phyloP scores from a whole-genome alignment of 331 rosid genomes.

The Quercus lobata region DNA sequence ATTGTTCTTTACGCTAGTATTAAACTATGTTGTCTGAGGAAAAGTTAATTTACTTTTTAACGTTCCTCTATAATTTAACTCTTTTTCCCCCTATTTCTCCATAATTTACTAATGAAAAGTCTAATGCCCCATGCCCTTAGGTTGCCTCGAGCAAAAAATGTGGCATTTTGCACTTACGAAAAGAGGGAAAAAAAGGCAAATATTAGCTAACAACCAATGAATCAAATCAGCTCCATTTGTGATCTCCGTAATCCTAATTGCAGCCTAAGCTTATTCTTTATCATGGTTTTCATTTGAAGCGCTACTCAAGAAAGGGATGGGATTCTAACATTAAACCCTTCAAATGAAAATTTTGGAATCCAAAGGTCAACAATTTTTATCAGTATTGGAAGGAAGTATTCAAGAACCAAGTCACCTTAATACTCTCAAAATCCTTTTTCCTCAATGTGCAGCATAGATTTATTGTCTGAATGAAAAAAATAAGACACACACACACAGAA shows the following conservation, averaged over 20 bases:
- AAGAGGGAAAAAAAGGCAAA: neutral
- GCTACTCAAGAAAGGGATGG: neutral
- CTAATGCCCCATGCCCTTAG: neutral
- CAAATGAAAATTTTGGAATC: neutral
- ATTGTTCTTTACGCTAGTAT: neutral
- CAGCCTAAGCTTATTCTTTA: neutral
- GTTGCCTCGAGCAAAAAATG: neutral
- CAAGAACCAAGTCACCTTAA: neutral
- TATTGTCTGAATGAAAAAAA: neutral
- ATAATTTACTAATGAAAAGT: neutral
- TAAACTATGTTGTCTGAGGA: neutral
- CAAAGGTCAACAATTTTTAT: neutral
- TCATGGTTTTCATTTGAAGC: neutral
- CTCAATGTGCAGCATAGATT: neutral
- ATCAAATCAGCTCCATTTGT: neutral
- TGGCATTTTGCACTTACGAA: neutral
- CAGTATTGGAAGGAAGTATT: neutral
- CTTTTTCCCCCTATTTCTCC: neutral
- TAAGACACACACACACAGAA: neutral
- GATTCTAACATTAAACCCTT: neutral
- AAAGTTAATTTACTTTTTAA: neutral
- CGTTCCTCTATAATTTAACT: no score
- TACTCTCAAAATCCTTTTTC: neutral
- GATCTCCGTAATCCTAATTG: neutral
- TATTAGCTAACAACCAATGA: neutral